These are phyloP conservation scores for Cutaneotrichosporon spelunceum DNA, from an alignment of 1,284 basidiomycete species.

Conservation along the genomic window DNA sequence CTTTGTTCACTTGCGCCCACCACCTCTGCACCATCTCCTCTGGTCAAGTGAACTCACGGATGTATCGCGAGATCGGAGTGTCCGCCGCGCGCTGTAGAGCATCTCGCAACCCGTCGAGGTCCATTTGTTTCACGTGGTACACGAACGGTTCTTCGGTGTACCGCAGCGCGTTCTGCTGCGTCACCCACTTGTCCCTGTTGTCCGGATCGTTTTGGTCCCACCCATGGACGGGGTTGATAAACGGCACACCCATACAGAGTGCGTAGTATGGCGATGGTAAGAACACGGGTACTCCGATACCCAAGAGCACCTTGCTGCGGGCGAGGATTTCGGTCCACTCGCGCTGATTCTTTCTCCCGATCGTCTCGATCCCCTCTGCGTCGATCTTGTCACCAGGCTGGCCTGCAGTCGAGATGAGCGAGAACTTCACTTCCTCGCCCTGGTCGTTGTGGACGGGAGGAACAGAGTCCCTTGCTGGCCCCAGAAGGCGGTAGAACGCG, in stretches of 20 bases:
- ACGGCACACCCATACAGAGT: constrained; percentile 53
- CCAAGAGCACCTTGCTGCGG: constrained; percentile 19
- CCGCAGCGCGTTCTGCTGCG: constrained; percentile 48
- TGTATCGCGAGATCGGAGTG: constrained; percentile 36
- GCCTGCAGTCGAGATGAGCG: constrained; percentile 33
- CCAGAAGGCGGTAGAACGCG: constrained; percentile 9
- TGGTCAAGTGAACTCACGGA: constrained; percentile 28
- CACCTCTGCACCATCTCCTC: too few relatives aligned
- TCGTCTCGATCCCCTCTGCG: constrained; percentile 11
- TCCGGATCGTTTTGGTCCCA: constrained; percentile 43
- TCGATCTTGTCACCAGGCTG: constrained; percentile 11
- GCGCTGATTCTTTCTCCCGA: constrained; percentile 12
- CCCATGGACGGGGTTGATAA: constrained; percentile 49
- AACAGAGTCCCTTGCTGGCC: constrained; percentile 12
- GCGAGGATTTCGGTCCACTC: constrained; percentile 18
- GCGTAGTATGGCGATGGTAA: constrained; percentile 47
- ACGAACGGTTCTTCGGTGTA: constrained; percentile 48
- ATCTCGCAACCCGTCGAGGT: constrained; percentile 27
- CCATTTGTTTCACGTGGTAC: constrained; percentile 45
- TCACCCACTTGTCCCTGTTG: constrained; percentile 43
- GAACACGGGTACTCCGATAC: constrained; percentile 16
- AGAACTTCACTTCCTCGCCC: constrained; percentile 23
- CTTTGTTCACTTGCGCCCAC: too few relatives aligned
- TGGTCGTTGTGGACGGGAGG: constrained; percentile 1
- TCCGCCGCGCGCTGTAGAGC: constrained; percentile 31